Base-by-base conservation (phyloP, 495 filamentous ascomycete species). In the Neurospora tetrasperma region DNA sequence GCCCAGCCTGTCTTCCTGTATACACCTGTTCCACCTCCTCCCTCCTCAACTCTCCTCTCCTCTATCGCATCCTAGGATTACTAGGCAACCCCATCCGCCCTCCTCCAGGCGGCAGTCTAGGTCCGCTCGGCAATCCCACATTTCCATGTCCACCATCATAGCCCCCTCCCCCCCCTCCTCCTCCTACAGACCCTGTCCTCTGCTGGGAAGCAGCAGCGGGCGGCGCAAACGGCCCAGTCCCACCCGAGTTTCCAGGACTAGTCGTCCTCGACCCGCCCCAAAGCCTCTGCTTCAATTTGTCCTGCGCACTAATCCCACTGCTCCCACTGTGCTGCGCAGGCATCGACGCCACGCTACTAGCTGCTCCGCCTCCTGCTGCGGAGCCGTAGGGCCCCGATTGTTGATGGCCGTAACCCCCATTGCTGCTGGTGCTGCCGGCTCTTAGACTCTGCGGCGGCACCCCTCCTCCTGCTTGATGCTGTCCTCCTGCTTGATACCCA, bases 401-500 rank as follows among this genome's bases (percentile, higher is more conserved):
- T 59, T 59, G 48, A 1, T 59, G 48, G 70, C 80, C 78, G 54
- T 73, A 76, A 23, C 71, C 81, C 76, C 73, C 68, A 40, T n/a
- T 41, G 43, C 48, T 41, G 27, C 27, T 31, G 27, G 27, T 10
- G 23, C 38, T 35, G 31, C 75, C 76, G 72, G 82, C 82, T 95
- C 92, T 77, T 92, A 91, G 23, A 4, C 48, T 59, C 1, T 59
- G 48, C 6, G 48, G 48, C 6, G 73, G 73, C 92, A 11, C 44
- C 44, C 35, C 35, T 38, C 35, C 35, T 38, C 35, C 35, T 48
- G n/a, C 44, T 93, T 6, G 90, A 91, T 4, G 86, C 86, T 20
- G 90, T 82, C 80, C 94, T 82, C 80, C 94, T 92, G 73, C 90
- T 92, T 48, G 20, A 5, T 59, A 59, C 23, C 23, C 23, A 0